Conservation (phyloP, 306 rosid species). For the Cercis canadensis region DNA sequence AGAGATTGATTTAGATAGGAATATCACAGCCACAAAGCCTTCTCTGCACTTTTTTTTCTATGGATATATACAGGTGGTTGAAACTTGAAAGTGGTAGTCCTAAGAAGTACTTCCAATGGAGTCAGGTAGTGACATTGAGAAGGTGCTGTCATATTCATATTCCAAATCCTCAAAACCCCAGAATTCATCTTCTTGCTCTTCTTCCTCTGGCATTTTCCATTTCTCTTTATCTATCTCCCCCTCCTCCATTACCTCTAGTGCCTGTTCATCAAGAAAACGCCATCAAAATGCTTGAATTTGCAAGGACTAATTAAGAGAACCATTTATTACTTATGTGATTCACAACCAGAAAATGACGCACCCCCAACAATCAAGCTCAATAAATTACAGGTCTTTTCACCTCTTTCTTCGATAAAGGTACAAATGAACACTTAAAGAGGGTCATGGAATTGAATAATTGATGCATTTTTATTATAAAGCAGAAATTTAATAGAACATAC, state of each 20-base stretch:
- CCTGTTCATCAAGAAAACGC: conserved; percentile 43
- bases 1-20: conserved; percentile 32
- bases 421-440: neutral
- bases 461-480: conserved; percentile 11
- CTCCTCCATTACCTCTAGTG: conserved; percentile 79
- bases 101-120: conserved; percentile 55
- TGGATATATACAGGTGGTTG: conserved; percentile 35
- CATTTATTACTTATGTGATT: neutral
- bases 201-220: conserved; percentile 88
- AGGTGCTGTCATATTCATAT: conserved; percentile 75
- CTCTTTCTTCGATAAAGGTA: conserved; percentile 5
- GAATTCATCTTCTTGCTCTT: conserved; percentile 70
- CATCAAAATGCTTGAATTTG: neutral
- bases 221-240: conserved; percentile 65
- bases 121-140: conserved; percentile 70
- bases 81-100: conserved; percentile 25
- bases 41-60: neutral
- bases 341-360: conserved; percentile 25
- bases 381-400: conserved; percentile 27
- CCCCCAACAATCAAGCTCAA: conserved; percentile 24
- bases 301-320: no score
- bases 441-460: neutral
- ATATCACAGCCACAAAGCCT: conserved; percentile 20
- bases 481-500: neutral
- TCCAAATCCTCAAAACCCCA: conserved; percentile 96